phyloP scores from a whole-genome alignment of 2,329 filamentous ascomycete species.

The Neofusicoccum umdonicola region DNA sequence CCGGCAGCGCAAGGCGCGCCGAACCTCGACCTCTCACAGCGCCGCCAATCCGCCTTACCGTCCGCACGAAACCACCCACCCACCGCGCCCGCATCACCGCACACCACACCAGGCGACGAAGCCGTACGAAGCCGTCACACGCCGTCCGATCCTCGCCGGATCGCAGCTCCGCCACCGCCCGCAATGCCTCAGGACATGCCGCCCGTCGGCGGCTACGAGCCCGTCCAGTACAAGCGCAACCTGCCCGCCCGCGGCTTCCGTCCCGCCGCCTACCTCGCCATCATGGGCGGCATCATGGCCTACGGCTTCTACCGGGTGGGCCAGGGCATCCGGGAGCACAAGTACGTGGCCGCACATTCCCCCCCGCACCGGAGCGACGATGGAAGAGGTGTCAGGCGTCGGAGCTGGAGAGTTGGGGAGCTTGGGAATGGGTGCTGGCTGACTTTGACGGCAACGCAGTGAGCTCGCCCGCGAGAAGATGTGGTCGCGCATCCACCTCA shows the following conservation, averaged over 20 bases:
- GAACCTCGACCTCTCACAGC: constrained; percentile 13
- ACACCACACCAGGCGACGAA: constrained; percentile 6
- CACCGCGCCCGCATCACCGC: not conserved
- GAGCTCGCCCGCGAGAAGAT: constrained; percentile 96
- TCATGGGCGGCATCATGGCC: constrained; percentile 73
- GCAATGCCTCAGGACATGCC: constrained; percentile 98
- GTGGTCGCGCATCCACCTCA: constrained; percentile 94
- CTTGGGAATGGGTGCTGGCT: not conserved
- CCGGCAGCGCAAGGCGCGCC: not conserved
- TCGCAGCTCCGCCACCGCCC: constrained; percentile 24
- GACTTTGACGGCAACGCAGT: constrained; percentile 46
- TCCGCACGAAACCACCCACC: not conserved
- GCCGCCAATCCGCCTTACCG: constrained; percentile 9
- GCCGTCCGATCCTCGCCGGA: no score
- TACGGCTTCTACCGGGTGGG: constrained; percentile 89
- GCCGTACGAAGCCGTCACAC: not conserved
- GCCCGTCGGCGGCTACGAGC: constrained; percentile 87
- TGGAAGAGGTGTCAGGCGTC: not conserved
- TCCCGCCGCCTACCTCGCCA: constrained; percentile 73
- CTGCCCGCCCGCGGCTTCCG: constrained; percentile 87
- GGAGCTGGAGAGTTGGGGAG: not conserved
- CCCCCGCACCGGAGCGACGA: not conserved
- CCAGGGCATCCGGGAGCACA: constrained; percentile 81
- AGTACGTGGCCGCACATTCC: constrained; percentile 58
- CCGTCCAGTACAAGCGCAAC: constrained; percentile 98